phyloP scores from a whole-genome alignment of 352 stramenopile species.

The Aphanomyces euteiches region DNA sequence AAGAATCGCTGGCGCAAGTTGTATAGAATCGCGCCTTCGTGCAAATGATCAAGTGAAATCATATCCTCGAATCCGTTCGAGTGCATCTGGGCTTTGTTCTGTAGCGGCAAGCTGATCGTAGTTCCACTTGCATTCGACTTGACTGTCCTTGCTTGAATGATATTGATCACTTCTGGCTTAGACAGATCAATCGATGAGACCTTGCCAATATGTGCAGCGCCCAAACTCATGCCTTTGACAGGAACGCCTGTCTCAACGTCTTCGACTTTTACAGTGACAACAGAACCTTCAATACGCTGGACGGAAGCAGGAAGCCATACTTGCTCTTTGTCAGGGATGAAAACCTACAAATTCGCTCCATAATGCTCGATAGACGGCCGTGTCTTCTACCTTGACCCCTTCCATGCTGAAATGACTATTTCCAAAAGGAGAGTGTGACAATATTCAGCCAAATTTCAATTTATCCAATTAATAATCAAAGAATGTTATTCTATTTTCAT shows the following conservation, averaged over 20 bases:
- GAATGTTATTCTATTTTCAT: not conserved
- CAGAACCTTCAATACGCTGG: conserved; percentile 41
- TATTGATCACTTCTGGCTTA: conserved; percentile 51
- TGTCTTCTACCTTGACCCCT: conserved; percentile 21
- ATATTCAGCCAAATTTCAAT: not conserved
- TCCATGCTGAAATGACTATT: conserved; percentile 31
- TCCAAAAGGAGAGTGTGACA: not conserved
- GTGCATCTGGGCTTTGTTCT: conserved; percentile 57
- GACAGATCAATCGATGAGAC: conserved; percentile 55
- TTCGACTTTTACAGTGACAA: conserved; percentile 62
- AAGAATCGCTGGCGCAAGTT: conserved; percentile 79
- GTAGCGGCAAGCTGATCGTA: conserved; percentile 47
- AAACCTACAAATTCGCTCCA: conserved; percentile 48
- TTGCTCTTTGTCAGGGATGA: conserved; percentile 64
- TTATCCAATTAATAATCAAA: not conserved
- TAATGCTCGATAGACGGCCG: not conserved
- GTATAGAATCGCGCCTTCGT: conserved; percentile 83
- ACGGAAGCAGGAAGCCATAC: conserved; percentile 79
- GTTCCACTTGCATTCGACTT: conserved; percentile 35
- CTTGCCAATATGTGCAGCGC: conserved; percentile 44
- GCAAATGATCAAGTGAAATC: conserved; percentile 83
- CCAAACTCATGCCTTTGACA: conserved; percentile 47
- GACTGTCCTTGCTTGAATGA: conserved; percentile 59
- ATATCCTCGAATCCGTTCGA: conserved; percentile 77
- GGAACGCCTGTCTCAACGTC: conserved; percentile 54